phyloP scores from a whole-genome alignment of 148 eudicot genomes.

The Amaranthus cruentus region DNA sequence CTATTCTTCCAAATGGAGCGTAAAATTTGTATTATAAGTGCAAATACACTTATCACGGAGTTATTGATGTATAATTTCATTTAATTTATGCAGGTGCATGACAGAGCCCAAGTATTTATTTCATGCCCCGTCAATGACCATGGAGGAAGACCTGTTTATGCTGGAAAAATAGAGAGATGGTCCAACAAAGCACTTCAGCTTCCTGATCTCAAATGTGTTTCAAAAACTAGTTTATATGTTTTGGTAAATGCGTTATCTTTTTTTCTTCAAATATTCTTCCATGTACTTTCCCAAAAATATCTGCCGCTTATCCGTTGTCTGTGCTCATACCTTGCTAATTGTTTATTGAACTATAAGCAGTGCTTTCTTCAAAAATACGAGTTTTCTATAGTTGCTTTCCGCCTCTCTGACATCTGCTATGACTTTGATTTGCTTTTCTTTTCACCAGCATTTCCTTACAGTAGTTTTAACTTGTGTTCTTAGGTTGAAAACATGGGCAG shows the following conservation, averaged over 20 bases:
- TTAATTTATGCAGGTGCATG: conserved; percentile 60
- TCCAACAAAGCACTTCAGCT: conserved; percentile 62
- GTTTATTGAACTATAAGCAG: neutral
- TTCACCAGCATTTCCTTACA: neutral
- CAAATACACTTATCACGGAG: neutral
- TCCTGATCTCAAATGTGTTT: conserved; percentile 50
- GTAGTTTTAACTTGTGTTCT: conserved; percentile 7
- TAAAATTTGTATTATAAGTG: too few relatives aligned
- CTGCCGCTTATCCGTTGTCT: too few relatives aligned
- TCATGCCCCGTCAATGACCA: conserved; percentile 48
- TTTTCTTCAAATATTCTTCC: conserved; percentile 3
- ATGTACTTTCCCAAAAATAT: neutral
- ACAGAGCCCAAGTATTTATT: conserved; percentile 86
- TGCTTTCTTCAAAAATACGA: neutral
- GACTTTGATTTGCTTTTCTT: neutral
- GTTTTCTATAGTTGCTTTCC: neutral
- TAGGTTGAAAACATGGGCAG: conserved; percentile 99
- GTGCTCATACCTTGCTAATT: neutral
- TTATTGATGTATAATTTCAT: conserved; percentile 5
- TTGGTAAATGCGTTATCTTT: conserved; percentile 47
- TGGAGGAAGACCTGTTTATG: conserved; percentile 48
- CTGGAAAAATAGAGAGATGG: conserved; percentile 71
- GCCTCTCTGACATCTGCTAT: neutral
- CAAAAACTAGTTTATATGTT: conserved; percentile 45
- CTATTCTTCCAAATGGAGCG: too few relatives aligned